Conservation (phyloP, 177 flowering plant genomes). For the Telopea speciosissima region DNA sequence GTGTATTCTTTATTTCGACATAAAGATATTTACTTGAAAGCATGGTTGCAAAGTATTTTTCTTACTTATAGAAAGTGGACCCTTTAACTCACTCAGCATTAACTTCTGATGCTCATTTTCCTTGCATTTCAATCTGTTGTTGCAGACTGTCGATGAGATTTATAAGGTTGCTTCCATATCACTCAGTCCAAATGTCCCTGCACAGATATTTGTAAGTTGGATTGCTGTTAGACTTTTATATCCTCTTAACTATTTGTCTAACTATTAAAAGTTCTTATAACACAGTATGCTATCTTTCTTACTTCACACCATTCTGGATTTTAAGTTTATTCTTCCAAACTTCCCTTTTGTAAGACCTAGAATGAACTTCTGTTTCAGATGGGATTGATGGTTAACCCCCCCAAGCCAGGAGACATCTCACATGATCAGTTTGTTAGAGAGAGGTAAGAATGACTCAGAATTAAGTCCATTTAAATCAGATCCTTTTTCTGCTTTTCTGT, state of each 20-base stretch:
- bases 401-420: slow-evolving; percentile 92
- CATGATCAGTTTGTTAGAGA: slow-evolving; percentile 59
- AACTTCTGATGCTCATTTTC: slow-evolving; percentile 3
- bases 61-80: not conserved
- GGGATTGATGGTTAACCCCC: slow-evolving; percentile 97
- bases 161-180: slow-evolving; percentile 89
- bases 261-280: not conserved
- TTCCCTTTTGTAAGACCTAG: slow-evolving; percentile 1
- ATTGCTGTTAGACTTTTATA: not conserved
- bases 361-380: slow-evolving; percentile 37
- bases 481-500: not conserved
- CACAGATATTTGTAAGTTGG: slow-evolving; percentile 88
- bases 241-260: not conserved
- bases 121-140: slow-evolving; percentile 11
- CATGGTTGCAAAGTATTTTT: not conserved
- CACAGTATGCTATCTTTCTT: not conserved
- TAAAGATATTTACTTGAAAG: not conserved
- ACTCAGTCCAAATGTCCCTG: slow-evolving; percentile 98
- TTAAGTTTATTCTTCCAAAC: not conserved
- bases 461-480: not conserved
- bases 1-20: not conserved
- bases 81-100: not conserved
- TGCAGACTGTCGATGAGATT: slow-evolving; percentile 96
- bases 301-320: not conserved
- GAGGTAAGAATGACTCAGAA: slow-evolving; percentile 42